Base-by-base conservation (phyloP, 2,329 filamentous ascomycete species). In the Whalleya microplaca region DNA sequence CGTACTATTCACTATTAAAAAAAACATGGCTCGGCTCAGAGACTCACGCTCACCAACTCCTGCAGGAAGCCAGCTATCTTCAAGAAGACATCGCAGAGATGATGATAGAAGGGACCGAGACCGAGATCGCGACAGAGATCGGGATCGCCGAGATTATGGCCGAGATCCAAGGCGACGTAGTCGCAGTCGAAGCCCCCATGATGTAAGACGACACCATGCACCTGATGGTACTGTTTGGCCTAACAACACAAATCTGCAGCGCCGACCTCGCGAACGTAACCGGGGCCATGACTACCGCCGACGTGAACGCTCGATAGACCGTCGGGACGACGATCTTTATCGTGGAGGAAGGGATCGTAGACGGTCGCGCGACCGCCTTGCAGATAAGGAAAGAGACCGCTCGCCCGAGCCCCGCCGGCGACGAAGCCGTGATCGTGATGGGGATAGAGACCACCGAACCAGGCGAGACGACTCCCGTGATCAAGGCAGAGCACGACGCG, bases 11-110 rank as follows among this genome's bases (percentile, higher is more conserved):
- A 50, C 23, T 49, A 61, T 62, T 58, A 57, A 69, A 64, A 66
- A 65, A 64, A 70, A 61, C 56, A 86, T 86, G 83, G 82, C 82
- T 84, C 83, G 83, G 77, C 83, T 79, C 77, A 84, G 80, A 82
- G 82, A 84, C 80, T 84, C 83, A 78, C 83, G 90, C 90, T 94
- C 90, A 93, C 91, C 90, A 90, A 92, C 89, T 87, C 89, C 89
- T 88, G 87, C 88, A 92, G 90, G 89, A 86, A 92, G 89, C 83
- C 87, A 90, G 73, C 83, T 84, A 76, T 87, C 86, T 76, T 85
- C 87, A 71, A 87, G 86, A 78, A 89, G 85, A 78, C 84, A 77
- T 71, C 83, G 82, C 68, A 83, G 86, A 75, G 80, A 83, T 76
- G 82, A 83, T 73, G 79, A 77, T 66, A 85, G 85, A 73, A 84